Evolutionary conservation across 1,139 yeast genomes (phyloP).

Genomic region (Saccharomyces hybrid): DNA sequence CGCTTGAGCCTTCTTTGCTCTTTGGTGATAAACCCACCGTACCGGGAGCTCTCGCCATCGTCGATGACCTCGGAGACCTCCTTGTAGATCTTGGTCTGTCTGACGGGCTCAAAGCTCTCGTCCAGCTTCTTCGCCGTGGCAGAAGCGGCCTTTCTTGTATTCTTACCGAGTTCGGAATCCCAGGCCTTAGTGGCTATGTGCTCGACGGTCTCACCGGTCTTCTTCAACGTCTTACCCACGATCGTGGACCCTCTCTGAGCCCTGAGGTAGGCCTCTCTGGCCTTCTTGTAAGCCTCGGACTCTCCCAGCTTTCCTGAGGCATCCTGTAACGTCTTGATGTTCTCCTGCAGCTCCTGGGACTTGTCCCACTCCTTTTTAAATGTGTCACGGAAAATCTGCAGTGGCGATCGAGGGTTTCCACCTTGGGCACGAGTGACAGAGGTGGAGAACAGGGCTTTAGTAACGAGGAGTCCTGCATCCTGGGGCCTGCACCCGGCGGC

Average conservation of each 20-base stretch:
- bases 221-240: conserved; percentile 74
- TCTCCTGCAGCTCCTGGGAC: conserved; percentile 80
- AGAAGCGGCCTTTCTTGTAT: conserved; percentile 73
- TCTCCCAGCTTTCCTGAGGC: conserved; percentile 95
- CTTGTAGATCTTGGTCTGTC: conserved; percentile 83
- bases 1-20: conserved; percentile 76
- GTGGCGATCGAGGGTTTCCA: conserved; percentile 52
- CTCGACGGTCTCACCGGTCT: conserved; percentile 93
- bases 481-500: not conserved
- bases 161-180: conserved; percentile 91
- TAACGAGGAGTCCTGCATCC: not conserved
- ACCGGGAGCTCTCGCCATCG: conserved; percentile 79
- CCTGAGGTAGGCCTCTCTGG: conserved; percentile 83
- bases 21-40: conserved; percentile 87
- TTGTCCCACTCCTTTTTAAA: conserved; percentile 87
- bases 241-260: conserved; percentile 77
- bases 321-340: conserved; percentile 90
- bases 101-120: conserved; percentile 88
- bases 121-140: conserved; percentile 70
- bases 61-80: conserved; percentile 84
- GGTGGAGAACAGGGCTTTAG: not conserved
- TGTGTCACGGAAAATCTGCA: conserved; percentile 88
- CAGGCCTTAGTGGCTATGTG: conserved; percentile 86
- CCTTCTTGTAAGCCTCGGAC: conserved; percentile 85
- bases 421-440: not conserved